Conservation (phyloP, 2,329 filamentous ascomycete species). For the Epichloe amarillans region DNA sequence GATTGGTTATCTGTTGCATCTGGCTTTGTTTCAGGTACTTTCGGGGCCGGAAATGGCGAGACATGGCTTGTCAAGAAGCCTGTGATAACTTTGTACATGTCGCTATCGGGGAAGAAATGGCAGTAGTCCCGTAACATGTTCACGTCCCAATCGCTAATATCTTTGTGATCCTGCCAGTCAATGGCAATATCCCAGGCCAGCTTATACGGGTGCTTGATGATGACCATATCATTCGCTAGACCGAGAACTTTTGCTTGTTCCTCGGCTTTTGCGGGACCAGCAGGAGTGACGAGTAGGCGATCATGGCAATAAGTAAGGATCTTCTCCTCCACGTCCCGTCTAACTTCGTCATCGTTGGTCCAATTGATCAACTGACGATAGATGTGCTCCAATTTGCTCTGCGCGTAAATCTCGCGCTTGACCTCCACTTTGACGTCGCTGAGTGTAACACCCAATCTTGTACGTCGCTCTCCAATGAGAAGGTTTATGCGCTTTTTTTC, state of each 20-base stretch:
- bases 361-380: conserved; percentile 83
- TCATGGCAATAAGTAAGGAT: conserved; percentile 72
- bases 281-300: conserved; percentile 53
- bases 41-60: conserved; percentile 57
- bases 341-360: conserved; percentile 72
- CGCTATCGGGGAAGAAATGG: conserved; percentile 69
- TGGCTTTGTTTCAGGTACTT: conserved; percentile 11
- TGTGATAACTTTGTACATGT: conserved; percentile 67
- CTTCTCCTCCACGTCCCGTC: conserved; percentile 82
- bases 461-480: conserved; percentile 78
- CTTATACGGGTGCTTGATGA: conserved; percentile 82
- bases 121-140: conserved; percentile 70
- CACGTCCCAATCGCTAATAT: conserved; percentile 63
- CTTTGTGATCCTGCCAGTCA: conserved; percentile 74
- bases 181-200: conserved; percentile 84
- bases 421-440: conserved; percentile 77
- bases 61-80: conserved; percentile 73
- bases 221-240: conserved; percentile 82
- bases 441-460: conserved; percentile 71
- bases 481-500: conserved; percentile 88
- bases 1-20: conserved; percentile 23
- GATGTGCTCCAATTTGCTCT: conserved; percentile 63
- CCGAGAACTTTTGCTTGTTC: conserved; percentile 64
- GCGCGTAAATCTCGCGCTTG: conserved; percentile 66
- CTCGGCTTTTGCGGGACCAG: conserved; percentile 48